phyloP scores from a whole-genome alignment of 2,329 filamentous ascomycete genomes.

The Orbilia brochopaga region DNA sequence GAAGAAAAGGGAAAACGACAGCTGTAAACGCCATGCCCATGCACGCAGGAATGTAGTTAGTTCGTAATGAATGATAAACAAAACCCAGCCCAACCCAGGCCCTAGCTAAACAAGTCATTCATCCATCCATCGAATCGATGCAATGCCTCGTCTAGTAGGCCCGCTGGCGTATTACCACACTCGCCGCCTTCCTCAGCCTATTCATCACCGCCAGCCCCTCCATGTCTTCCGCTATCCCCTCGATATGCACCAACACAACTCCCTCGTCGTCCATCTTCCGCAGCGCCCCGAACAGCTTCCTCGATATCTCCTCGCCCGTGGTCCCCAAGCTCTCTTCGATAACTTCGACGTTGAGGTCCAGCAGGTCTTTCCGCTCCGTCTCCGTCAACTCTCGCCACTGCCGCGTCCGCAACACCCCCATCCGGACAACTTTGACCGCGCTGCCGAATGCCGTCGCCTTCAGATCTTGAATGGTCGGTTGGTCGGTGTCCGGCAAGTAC shows the following conservation, averaged over 20 bases:
- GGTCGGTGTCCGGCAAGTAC: conserved; percentile 68
- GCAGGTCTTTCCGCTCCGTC: conserved; percentile 29
- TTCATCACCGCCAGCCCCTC: conserved; percentile 90
- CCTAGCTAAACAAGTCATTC: background rate
- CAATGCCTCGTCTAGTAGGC: conserved; percentile 12
- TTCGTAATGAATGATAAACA: background rate
- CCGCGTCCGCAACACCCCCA: conserved; percentile 65
- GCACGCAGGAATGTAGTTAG: conserved; percentile 31
- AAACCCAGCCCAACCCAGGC: conserved; percentile 6
- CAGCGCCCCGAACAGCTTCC: conserved; percentile 84
- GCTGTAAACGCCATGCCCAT: conserved; percentile 46
- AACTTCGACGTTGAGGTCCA: conserved; percentile 58
- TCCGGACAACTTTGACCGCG: conserved; percentile 55
- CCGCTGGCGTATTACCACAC: conserved; percentile 56
- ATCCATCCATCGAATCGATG: background rate
- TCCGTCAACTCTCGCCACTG: conserved; percentile 61
- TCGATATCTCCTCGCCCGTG: conserved; percentile 75
- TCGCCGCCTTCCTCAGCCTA: conserved; percentile 76
- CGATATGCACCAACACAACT: conserved; percentile 85
- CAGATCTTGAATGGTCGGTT: conserved; percentile 56
- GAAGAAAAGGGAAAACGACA: conserved; percentile 6
- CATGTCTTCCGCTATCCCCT: conserved; percentile 79
- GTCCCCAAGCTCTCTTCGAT: conserved; percentile 77
- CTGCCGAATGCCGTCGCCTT: conserved; percentile 56
- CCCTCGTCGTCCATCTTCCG: conserved; percentile 80